Evolutionary conservation across 1,284 basidiomycete species (phyloP).

Genomic region (Trichosporon ovoides): DNA sequence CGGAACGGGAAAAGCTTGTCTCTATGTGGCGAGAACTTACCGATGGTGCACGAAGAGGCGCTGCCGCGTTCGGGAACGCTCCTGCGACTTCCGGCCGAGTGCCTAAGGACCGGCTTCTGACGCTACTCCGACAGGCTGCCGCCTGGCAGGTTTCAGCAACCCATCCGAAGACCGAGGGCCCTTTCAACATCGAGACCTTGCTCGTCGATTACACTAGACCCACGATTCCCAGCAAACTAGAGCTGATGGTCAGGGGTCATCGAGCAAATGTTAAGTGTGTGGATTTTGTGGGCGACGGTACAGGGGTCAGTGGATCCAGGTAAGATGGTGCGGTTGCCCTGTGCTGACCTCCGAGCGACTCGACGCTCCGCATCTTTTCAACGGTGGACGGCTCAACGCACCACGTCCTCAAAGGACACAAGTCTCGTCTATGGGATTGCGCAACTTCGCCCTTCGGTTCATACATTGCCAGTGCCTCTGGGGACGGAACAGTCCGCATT

Average conservation of each 20-base stretch:
- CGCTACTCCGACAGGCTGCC: constrained; percentile 50
- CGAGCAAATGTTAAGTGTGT: constrained; percentile 51
- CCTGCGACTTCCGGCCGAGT: constrained; percentile 22
- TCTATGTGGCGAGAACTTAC: constrained; percentile 47
- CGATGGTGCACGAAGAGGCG: constrained; percentile 15
- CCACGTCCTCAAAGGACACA: constrained; percentile 45
- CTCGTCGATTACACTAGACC: constrained; percentile 40
- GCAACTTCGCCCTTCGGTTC: constrained; percentile 26
- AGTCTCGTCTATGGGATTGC: constrained; percentile 51
- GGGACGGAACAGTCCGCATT: constrained; percentile 51
- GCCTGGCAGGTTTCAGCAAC: constrained; percentile 50
- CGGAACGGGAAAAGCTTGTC: constrained; percentile 43
- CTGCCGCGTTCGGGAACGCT: constrained; percentile 6
- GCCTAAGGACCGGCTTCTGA: constrained; percentile 48
- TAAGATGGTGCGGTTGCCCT: constrained; percentile 25
- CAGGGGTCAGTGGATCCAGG: constrained; percentile 50
- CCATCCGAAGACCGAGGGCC: constrained; percentile 2
- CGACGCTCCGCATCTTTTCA: constrained; percentile 43
- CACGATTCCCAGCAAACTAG: constrained; percentile 32
- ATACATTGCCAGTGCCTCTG: constrained; percentile 46
- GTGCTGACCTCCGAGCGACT: constrained; percentile 30
- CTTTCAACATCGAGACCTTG: constrained; percentile 29
- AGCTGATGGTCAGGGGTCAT: constrained; percentile 43
- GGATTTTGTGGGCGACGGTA: constrained; percentile 47
- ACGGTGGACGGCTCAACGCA: constrained; percentile 23